Base-by-base conservation (phyloP, 257 asterid species). In the Misopates orontium region DNA sequence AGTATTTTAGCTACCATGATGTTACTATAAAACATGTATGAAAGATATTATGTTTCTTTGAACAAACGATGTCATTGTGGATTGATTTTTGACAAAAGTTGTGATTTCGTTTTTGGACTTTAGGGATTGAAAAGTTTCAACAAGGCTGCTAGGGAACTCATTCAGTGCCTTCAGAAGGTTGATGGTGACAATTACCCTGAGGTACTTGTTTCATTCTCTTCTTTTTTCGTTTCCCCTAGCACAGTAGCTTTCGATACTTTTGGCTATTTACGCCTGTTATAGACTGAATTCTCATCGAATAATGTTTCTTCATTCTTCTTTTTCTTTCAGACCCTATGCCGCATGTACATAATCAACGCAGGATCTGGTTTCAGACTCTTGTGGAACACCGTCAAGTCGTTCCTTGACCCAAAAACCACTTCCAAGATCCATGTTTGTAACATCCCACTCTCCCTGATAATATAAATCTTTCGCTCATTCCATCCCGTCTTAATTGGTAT, bases 151-250 rank as follows among this genome's bases (percentile, higher is more conserved):
- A 78, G 98, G 62, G 99, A 94, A 39, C 97, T 94, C 69, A 75
- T 94, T 75, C 95, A 85, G 79, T 83, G 89, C 69, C 87, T 94
- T 66, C 99, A 94, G 84, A 81, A 79, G 67, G 68, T 91, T 28
- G 99, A 94, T 63, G 99, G 99, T 22, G 87, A 94, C 67, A 94
- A 94, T 39, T 94, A 94, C 71, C 99, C 99, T 36, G 99, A 94
- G 89, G 99, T 87, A 68, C 7, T 23, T 17, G 1, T 50, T 44
- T 14, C 14, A 28, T 6, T 20, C n/a, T n/a, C n/a, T n/a, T n/a
- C n/a, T n/a, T 63, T 15, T 32, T 24, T 42, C 62, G 2, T 8
- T 11, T 15, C 20, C 8, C 4, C 14, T 21, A 20, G 15, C 18
- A 40, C n/a, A 18, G 45, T 32, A 28, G 14, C 1, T 36, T 6